Evolutionary conservation across 129 eudicot species (phyloP), one percentile per base, ranked within the genome.

Genomic region (Heracleum sosnowskyi): DNA sequence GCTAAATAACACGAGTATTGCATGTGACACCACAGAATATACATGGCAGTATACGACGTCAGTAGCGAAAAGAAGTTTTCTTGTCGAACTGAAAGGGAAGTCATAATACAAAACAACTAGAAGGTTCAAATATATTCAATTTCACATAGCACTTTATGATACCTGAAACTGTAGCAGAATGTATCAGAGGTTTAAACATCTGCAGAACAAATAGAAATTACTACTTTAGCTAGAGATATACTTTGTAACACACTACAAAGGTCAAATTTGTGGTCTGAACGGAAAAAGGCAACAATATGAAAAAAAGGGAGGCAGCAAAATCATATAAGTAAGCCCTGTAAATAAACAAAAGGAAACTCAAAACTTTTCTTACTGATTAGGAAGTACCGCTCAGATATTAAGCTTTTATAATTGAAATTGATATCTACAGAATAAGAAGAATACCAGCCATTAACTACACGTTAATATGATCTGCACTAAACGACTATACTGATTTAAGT

Each of bases 131-230:
- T 24, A 60, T n/a, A 60, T 60, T 60, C 15, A 37, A 22, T 39
- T 39, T n/a, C 46, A 22, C 41, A 51, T 76, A 11, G 69, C 47
- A 34, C 74, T 46, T 77, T 80, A 69, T 22, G 76, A 8, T 72
- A 93, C 98, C 98, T 88, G 91, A 71, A 87, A 90, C 72, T 75
- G 90, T 86, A 85, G 89, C 85, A 74, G 92, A 85, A 76, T 77
- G 81, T 31, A 91, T 46, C 81, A 82, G 68, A 76, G 88, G 85
- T 89, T 87, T 86, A 84, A 89, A 83, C 82, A 86, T 93, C 98
- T 93, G 96, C 92, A 84, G 37, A 64, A 51, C 8, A 36, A 80
- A 55, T 80, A 47, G 78, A 24, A 17, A 35, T 37, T 15, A 24
- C 24, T 18, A 76, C 3, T 35, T 29, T 49, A 55, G 41, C 63